Evolutionary conservation across 169 alveolate species (phyloP), one percentile per base, ranked within the genome.

Genomic region (Plasmodium yoelii): DNA sequence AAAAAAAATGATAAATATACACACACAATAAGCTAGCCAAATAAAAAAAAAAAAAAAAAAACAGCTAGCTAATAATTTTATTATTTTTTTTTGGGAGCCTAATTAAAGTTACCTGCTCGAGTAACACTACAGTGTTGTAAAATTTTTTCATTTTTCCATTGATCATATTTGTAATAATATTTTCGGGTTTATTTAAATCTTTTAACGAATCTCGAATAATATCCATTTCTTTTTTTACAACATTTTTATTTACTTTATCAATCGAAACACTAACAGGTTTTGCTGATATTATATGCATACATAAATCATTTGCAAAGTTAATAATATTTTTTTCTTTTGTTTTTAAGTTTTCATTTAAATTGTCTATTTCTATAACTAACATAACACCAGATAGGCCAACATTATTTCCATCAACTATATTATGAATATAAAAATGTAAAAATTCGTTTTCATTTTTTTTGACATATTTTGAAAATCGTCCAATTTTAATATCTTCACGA

Each of bases 241-340:
- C 18, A 24, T 80, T 68, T 39, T 65, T 55, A 67, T 44, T 69
- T 47, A 80, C 46, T 15, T 42, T 61, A 44, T 69, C 67, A 19
- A 80, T 39, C 5, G 90, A 67, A n/a, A 65, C 53, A 67, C 65
- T 80, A 12, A 57, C 71, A 0, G 90, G 90, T 47, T 80, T 80
- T 10, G 90, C 90, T 22, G 90, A 80, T 47, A 80, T 13, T 6
- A 80, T 80, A 28, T 80, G 90, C 51, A 80, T 69, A 53, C 84
- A 68, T 19, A 80, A 18, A 67, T 80, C 90, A 80, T 80, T 67
- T 15, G 90, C 72, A 55, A 80, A 19, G 10, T 65, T 61, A 28
- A 24, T 10, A 15, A 80, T 80, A 56, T 60, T 28, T 67, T 80
- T 51, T 28, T 59, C 28, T 39, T 80, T 65, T 19, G n/a, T 67